A percentile compares a stretch with the other conserved stretches of the same genome.
These are phyloP conservation scores for Aspergillus heteromorphus DNA, from an alignment of 495 filamentous ascomycete species.

Conservation along the genomic window DNA sequence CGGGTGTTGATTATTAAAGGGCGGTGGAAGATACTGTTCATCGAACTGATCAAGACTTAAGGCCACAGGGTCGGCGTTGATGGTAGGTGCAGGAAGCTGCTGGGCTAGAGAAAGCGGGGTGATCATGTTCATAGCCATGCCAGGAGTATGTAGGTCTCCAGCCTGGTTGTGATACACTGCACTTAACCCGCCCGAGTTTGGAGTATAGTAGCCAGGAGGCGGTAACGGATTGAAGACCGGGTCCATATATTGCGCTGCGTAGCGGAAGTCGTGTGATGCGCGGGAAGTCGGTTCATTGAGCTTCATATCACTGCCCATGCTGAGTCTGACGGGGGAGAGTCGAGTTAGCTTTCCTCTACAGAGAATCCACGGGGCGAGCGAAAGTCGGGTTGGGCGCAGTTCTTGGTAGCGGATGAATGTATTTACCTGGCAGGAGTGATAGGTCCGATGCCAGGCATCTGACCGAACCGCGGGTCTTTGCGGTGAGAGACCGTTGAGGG, in stretches of 20 bases:
- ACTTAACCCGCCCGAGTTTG: slow-evolving; percentile 79
- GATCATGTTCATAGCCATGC: slow-evolving; percentile 66
- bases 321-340: slow-evolving; percentile 24
- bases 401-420: neutral
- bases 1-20: slow-evolving; percentile 68
- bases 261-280: slow-evolving; percentile 73
- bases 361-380: neutral
- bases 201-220: slow-evolving; percentile 78
- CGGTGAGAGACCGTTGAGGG: slow-evolving; percentile 18
- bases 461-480: slow-evolving; percentile 3
- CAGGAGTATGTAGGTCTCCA: slow-evolving; percentile 87
- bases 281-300: slow-evolving; percentile 76
- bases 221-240: slow-evolving; percentile 74
- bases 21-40: slow-evolving; percentile 57
- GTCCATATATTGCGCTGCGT: slow-evolving; percentile 83
- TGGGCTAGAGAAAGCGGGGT: slow-evolving; percentile 80
- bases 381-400: neutral
- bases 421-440: slow-evolving; percentile 28
- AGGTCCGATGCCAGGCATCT: slow-evolving; percentile 6
- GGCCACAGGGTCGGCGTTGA: slow-evolving; percentile 18
- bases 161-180: slow-evolving; percentile 77
- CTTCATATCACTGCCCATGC: slow-evolving; percentile 55
- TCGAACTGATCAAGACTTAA: slow-evolving; percentile 53
- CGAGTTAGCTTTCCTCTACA: neutral
- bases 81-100: slow-evolving; percentile 46